Base-by-base conservation (phyloP, 257 asterid species). In the Primulina tabacum region DNA sequence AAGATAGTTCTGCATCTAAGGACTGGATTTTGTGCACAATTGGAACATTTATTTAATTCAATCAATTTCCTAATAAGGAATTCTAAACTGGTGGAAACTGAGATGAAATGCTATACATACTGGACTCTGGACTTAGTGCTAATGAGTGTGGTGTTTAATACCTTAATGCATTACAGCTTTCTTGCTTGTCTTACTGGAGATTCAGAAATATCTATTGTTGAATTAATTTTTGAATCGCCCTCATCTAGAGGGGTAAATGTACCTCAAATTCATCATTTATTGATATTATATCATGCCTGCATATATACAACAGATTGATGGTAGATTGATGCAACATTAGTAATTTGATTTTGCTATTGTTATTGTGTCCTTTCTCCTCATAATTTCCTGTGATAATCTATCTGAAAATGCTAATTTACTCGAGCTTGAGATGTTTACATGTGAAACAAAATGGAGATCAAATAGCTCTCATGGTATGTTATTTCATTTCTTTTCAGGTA, bases 401-500 rank as follows among this genome's bases (percentile, higher is more conserved):
- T 43, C 53, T 62, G 24, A 7, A 3, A 40, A 40, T 69, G 18
- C 62, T 43, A 69, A 70, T 17, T 18, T 14, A 59, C 67, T 24
- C 47, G 9, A 28, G 21, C 58, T 40, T 38, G 62, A 76, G 74
- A 60, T 68, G 26, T 43, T 63, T 33, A 32, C 24, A 35, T 69
- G 29, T 61, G 32, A 32, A 24, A 70, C 37, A 16, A 35, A 66
- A 30, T 47, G 57, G 70, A 70, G 58, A 43, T 52, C 59, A 74
- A 71, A 28, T 76, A 64, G 53, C 67, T 79, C 72, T 81, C 62
- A 70, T 65, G 40, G 24, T 71, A 59, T 68, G 21, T 76, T 56
- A 66, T 57, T 57, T 75, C 6, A 75, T 71, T 76, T 68, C 33
- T 74, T 80, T 83, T 75, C 76, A 94, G 99, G 92, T 94, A 94